A percentile compares a stretch with the other conserved stretches of the same genome.
These are phyloP conservation scores for Triglochin maritima DNA, from an alignment of 106 monocot species.

Conservation along the genomic window DNA sequence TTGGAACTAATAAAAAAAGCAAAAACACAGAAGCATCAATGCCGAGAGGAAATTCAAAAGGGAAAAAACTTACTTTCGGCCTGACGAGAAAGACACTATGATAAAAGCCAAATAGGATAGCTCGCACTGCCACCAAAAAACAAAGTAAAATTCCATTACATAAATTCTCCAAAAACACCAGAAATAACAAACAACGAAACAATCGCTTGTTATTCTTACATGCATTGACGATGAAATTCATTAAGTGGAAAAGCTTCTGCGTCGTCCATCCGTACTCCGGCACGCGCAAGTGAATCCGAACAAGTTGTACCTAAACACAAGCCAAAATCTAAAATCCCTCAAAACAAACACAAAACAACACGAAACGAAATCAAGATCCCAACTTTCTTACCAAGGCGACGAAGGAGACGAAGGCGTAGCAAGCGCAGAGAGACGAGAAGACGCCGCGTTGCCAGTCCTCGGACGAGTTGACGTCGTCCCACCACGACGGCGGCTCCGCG, in stretches of 20 bases:
- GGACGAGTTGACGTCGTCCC: slow-evolving; percentile 11
- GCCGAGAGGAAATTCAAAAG: background rate
- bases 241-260: slow-evolving; percentile 75
- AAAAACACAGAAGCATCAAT: too few species aligned
- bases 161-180: too few species aligned
- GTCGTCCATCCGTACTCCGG: slow-evolving; percentile 88
- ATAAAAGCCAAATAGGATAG: slow-evolving; percentile 59
- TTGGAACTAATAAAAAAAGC: too few species aligned
- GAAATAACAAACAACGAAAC: background rate
- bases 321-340: background rate
- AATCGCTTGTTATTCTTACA: slow-evolving; percentile 22
- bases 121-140: slow-evolving; percentile 40
- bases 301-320: slow-evolving; percentile 55
- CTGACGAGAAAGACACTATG: slow-evolving; percentile 38
- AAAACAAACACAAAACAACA: background rate
- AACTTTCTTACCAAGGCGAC: slow-evolving; percentile 11
- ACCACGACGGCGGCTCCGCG: background rate
- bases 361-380: background rate
- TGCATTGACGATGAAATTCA: slow-evolving; percentile 86
- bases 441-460: slow-evolving; percentile 13
- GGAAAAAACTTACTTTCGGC: slow-evolving; percentile 37
- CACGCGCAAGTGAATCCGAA: slow-evolving; percentile 67
- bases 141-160: too few species aligned
- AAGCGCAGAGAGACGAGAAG: slow-evolving; percentile 10
- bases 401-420: slow-evolving; percentile 12